A percentile compares a stretch with the other conserved stretches of the same genome.
These are phyloP conservation scores for Aspergillus sp. DNA, from an alignment of 2,329 filamentous ascomycete species.

Conservation along the genomic window DNA sequence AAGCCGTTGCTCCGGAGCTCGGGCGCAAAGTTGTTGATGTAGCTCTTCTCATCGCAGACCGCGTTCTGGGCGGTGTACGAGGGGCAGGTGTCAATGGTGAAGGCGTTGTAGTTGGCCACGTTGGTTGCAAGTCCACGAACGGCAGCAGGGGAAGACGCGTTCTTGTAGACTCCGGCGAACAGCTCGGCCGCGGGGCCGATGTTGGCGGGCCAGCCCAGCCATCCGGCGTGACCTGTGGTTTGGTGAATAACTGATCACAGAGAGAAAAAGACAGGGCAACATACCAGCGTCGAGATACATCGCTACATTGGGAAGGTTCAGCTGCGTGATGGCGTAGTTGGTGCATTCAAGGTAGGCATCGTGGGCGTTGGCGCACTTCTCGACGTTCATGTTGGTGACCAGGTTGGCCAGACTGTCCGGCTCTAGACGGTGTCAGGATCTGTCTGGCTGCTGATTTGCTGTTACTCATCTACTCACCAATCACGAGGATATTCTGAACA, in stretches of 20 bases:
- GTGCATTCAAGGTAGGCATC: slow-evolving; percentile 55
- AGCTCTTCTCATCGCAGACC: slow-evolving; percentile 54
- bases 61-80: slow-evolving; percentile 45
- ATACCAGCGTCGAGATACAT: slow-evolving; percentile 62
- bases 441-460: slow-evolving; percentile 11
- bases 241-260: not conserved
- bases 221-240: slow-evolving; percentile 53
- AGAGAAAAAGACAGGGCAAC: not conserved
- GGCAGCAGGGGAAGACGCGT: slow-evolving; percentile 44
- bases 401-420: slow-evolving; percentile 63
- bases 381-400: slow-evolving; percentile 57
- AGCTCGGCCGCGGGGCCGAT: slow-evolving; percentile 50
- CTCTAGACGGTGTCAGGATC: slow-evolving; percentile 45
- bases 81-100: slow-evolving; percentile 44
- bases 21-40: slow-evolving; percentile 51
- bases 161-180: slow-evolving; percentile 47
- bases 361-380: slow-evolving; percentile 54
- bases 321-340: slow-evolving; percentile 54
- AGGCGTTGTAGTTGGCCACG: slow-evolving; percentile 60
- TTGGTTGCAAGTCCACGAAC: slow-evolving; percentile 57
- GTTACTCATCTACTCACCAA: slow-evolving; percentile 45
- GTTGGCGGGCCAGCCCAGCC: slow-evolving; percentile 64
- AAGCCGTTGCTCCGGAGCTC: slow-evolving; percentile 47
- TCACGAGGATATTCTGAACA: slow-evolving; percentile 48
- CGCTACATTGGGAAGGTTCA: slow-evolving; percentile 61